A percentile compares a stretch with the other conserved stretches of the same genome.
These are phyloP conservation scores for Saccharomyces uvarum DNA, from an alignment of 1,139 yeast species.

Conservation along the genomic window DNA sequence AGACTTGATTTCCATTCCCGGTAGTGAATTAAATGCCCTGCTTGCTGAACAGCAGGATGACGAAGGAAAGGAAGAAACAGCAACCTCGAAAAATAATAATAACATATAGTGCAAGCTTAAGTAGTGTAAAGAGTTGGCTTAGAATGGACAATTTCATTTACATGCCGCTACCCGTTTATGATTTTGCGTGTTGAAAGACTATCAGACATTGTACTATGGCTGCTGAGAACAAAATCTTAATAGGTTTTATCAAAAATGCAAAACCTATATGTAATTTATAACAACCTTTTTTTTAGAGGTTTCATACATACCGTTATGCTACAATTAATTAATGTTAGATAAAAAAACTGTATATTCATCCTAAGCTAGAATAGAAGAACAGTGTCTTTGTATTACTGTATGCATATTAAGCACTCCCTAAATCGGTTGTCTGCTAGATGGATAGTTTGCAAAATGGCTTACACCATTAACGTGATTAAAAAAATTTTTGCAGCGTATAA, in stretches of 20 bases:
- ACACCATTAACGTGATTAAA: not conserved
- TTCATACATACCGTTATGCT: not conserved
- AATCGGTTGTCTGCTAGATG: not conserved
- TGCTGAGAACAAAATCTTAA: not conserved
- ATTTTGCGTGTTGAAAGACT: not conserved
- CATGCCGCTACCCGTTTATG: no score
- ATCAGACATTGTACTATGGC: not conserved
- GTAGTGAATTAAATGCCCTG: constrained; percentile 44
- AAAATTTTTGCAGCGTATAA: not conserved
- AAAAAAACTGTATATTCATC: not conserved
- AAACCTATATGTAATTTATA: not conserved
- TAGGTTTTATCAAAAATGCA: not conserved
- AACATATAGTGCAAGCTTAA: not conserved
- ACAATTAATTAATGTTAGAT: not conserved
- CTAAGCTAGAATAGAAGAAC: no score
- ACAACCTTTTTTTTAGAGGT: not conserved
- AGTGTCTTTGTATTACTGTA: no score
- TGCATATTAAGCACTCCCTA: not conserved
- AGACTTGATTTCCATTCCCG: constrained; percentile 47
- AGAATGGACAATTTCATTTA: not conserved
- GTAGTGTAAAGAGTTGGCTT: not conserved
- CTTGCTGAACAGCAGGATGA: constrained; percentile 16
- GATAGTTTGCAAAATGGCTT: not conserved
- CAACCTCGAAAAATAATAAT: not conserved
- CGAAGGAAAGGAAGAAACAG: constrained; percentile 30